Evolutionary conservation across 2,329 filamentous ascomycete species (phyloP), one percentile per base, ranked within the genome.

Genomic region (Beauveria asiatica): DNA sequence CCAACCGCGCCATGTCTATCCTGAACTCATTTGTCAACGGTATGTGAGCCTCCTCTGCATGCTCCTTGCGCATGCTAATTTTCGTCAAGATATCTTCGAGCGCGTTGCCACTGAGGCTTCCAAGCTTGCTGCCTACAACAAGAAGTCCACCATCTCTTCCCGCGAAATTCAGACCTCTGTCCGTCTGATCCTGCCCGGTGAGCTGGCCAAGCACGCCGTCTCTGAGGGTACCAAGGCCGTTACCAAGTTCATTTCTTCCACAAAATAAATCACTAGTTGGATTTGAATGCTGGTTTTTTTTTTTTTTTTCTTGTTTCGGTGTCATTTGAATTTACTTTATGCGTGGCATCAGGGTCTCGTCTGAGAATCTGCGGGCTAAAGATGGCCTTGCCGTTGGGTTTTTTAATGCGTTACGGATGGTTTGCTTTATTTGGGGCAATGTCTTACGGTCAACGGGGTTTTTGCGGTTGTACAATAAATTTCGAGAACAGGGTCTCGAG

Each of bases 191-290:
- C 89, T 99, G 59, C 94, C 94, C 51, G 94, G 94, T 81, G 94
- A 99, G 82, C 86, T 99, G 70, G 94, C 94, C 77, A 99, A 99
- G 89, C 94, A 99, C 81, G 94, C 94, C 69, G 94, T 99, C 53
- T 99, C 94, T 70, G 94, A 99, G 83, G 94, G 94, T 75, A 99
- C 94, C 77, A 99, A 99, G 90, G 94, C 94, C 62, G 94, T 99
- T 70, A 99, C 94, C 84, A 99, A 99, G 88, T 99, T 97, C 86
- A 97, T 93, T 69, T 97, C 93, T 63, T 97, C 93, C 74, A 94
- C 92, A 80, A 99, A 97, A 91, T 97, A 96, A 85, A 79, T 68
- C 69, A 64, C 74, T 75, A 74, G 70, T 73, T 76, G 82, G 46
- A 8, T 45, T 10, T 30, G 54, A 64, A 71, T 74, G 81, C 76